Evolutionary conservation across 2,329 filamentous ascomycete species (phyloP).

Genomic region (Trichoderma sp.): DNA sequence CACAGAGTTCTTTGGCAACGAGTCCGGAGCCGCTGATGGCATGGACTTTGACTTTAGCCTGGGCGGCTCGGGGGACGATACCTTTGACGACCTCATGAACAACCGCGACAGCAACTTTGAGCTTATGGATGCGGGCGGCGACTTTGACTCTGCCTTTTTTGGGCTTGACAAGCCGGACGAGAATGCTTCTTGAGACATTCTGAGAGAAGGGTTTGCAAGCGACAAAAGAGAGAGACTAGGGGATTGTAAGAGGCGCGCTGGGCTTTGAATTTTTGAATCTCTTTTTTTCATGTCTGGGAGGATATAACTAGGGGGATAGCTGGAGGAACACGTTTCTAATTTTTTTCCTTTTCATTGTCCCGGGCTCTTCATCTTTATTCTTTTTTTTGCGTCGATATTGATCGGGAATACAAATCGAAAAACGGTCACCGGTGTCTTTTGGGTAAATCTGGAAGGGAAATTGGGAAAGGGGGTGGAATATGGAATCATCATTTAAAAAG

Average conservation of each 20-base stretch:
- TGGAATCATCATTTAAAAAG: not conserved
- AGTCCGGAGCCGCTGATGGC: slow-evolving; percentile 44
- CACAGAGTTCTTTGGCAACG: slow-evolving; percentile 52
- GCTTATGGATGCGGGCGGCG: slow-evolving; percentile 46
- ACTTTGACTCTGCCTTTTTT: slow-evolving; percentile 55
- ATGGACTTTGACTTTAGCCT: slow-evolving; percentile 43
- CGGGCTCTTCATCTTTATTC: not conserved
- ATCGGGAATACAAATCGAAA: not conserved
- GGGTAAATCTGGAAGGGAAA: not conserved
- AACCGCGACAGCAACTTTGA: slow-evolving; percentile 49
- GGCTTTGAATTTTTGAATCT: not conserved
- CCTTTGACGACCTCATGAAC: slow-evolving; percentile 57
- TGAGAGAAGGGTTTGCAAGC: not conserved
- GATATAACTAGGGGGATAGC: not conserved
- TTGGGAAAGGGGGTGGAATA: not conserved
- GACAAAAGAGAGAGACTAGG: not conserved
- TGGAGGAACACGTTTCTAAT: too few species aligned
- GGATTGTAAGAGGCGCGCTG: not conserved
- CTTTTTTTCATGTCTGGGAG: too few species aligned
- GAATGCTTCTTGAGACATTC: slow-evolving; percentile 21
- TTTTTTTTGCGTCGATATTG: not conserved
- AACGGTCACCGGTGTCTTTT: slow-evolving; percentile 7
- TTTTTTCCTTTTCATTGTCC: too few species aligned
- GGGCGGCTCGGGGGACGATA: slow-evolving; percentile 41
- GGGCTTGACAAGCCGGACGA: slow-evolving; percentile 41